Evolutionary conservation across 331 rosid species (phyloP), one percentile per base, ranked within the genome.

Genomic region (Prunus yedoensis): DNA sequence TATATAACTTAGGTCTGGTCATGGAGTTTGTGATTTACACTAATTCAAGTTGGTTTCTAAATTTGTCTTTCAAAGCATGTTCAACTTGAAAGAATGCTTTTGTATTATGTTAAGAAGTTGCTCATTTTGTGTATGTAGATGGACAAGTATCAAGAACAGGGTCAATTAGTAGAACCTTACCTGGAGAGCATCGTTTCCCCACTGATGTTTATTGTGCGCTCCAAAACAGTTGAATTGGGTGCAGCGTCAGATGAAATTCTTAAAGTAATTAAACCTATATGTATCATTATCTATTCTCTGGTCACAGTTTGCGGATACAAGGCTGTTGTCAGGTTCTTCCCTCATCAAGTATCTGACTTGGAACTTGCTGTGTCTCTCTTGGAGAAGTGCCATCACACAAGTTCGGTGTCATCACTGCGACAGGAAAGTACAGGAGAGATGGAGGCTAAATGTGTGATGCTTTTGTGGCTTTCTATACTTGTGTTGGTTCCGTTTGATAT

Each of bases 111-210:
- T 52, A 10, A 52, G 8, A 12, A 7, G 16, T 25, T 25, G 2
- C 35, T n/a, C 46, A 1, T n/a, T 70, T 35, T 81, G 63, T 69
- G 60, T 28, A 23, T 83, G 84, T 85, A 94, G 99, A 78, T 94
- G 96, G 99, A 92, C 80, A 94, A 94, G 84, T 94, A 94, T 83
- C 97, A 94, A 83, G 91, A 94, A 84, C 97, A 94, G 82, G 99
- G 97, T 27, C 99, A 92, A 41, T 78, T 94, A 73, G 82, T 94
- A 46, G 99, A 94, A 79, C 99, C 99, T 50, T 94, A 90, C 85
- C 83, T 91, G 68, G 99, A 92, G 85, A 89, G 87, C 84, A 89
- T 94, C 63, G 86, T 89, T 81, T 82, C 93, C 27, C 99, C 97
- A 5, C 78, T 90, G 80, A 94, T 92, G 99, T 52, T 68, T 78